Evolutionary conservation across 2,329 filamentous ascomycete species (phyloP), one percentile per base, ranked within the genome.

Genomic region (Passalora sequoiae): DNA sequence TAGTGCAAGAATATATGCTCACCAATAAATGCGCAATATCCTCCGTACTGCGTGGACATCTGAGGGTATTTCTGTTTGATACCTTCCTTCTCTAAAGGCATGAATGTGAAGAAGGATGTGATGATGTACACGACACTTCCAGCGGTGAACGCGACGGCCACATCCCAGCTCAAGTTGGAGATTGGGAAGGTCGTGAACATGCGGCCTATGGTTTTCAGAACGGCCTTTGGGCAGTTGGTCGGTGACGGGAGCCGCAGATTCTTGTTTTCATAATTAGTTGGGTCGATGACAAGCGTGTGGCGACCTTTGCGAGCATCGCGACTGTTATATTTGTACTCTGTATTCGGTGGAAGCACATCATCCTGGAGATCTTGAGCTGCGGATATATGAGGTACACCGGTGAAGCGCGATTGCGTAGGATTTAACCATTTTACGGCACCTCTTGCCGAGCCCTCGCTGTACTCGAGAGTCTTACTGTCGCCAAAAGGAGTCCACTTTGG

Each of bases 21-120:
- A 27, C 24, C 33, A 22, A 8, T n/a, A 3, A 22, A 36, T 20
- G 33, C 33, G 7, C 9, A 2, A 17, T n/a, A 24, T 17, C 19
- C 19, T 9, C 10, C 20, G 19, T 36, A 10, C 1, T 36, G n/a
- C 9, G 6, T 13, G 10, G 19, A 17, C 33, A 36, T 6, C 33
- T 22, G 4, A 7, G 33, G 19, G 4, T 36, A 10, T 5, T 4
- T 5, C 19, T 24, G 4, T 13, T 36, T 21, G 7, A 36, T 71
- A 62, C 60, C 20, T 67, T 66, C 1, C 80, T 13, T 9, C 9
- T 31, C 31, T 9, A 40, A 60, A 0, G 82, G 82, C 2, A 83
- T 66, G 69, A 74, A 84, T 3, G 74, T 73, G 57, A 84, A 84
- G 59, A 80, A 82, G 1, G 73, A 72, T 56, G 83, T 84, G 30